These are phyloP conservation scores for Prunella vulgaris DNA, from an alignment of 257 asterid genomes.

Conservation along the genomic window DNA sequence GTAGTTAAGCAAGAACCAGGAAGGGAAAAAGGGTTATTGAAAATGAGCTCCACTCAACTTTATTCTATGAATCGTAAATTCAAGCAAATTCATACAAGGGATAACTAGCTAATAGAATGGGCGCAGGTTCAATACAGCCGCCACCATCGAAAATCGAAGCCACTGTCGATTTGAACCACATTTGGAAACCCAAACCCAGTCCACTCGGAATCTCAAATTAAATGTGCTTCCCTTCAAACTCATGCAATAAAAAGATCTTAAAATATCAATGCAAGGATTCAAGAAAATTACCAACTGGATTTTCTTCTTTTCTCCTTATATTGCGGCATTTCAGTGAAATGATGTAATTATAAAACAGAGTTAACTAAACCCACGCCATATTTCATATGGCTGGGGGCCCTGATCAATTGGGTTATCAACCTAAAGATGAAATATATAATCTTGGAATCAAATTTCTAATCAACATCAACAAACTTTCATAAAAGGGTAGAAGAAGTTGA, in stretches of 20 bases:
- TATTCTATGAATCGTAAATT: too few relatives aligned
- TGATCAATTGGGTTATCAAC: not conserved
- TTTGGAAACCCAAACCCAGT: too few relatives aligned
- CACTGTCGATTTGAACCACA: too few relatives aligned
- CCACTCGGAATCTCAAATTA: not conserved
- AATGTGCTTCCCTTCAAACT: slow-evolving; percentile 6
- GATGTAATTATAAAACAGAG: not conserved
- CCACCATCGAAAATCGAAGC: too few relatives aligned
- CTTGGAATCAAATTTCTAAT: not conserved
- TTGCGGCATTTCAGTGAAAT: slow-evolving; percentile 8
- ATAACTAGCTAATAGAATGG: too few relatives aligned
- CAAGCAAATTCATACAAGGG: too few relatives aligned
- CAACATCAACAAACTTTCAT: not conserved
- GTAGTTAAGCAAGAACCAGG: too few relatives aligned
- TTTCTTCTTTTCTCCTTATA: not conserved
- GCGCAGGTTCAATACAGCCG: too few relatives aligned
- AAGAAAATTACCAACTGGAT: slow-evolving; percentile 8
- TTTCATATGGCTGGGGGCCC: not conserved
- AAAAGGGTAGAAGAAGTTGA: not conserved
- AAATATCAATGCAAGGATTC: not conserved
- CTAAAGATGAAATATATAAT: not conserved
- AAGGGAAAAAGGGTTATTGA: too few relatives aligned
- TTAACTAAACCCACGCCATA: slow-evolving; percentile 17
- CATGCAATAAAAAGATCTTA: not conserved
- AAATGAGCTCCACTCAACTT: too few relatives aligned